Evolutionary conservation across 73 alveolate species (phyloP).

Genomic region (Tetrahymena thermophila): DNA sequence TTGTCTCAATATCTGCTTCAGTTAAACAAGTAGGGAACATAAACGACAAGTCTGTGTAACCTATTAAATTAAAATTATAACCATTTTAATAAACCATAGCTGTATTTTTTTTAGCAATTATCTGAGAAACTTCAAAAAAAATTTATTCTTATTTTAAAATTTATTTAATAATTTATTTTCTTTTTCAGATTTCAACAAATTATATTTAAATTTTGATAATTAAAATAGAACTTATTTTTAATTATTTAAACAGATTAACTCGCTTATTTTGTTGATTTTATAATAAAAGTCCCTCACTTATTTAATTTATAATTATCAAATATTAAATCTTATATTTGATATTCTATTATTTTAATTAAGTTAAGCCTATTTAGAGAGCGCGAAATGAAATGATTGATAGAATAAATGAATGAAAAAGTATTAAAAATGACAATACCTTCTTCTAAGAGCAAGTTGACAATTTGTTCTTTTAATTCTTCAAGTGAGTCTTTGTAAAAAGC

Average conservation of each 20-base stretch:
- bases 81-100: neutral
- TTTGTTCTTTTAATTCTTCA: neutral
- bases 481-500: neutral
- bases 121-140: no score
- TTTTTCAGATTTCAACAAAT: no score
- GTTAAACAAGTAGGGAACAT: neutral
- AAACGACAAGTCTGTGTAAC: neutral
- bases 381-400: neutral
- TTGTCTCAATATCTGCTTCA: neutral
- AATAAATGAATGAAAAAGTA: neutral
- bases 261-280: no score
- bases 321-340: no score
- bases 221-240: no score
- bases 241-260: no score
- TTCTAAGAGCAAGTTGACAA: neutral
- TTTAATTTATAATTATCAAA: no score
- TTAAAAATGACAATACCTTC: neutral
- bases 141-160: no score
- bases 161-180: no score
- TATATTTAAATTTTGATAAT: no score
- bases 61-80: neutral
- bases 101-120: no score
- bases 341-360: neutral
- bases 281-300: neutral
- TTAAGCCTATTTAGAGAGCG: neutral